Conservation (phyloP, 495 filamentous ascomycete genomes). For the Cercophora scortea region DNA sequence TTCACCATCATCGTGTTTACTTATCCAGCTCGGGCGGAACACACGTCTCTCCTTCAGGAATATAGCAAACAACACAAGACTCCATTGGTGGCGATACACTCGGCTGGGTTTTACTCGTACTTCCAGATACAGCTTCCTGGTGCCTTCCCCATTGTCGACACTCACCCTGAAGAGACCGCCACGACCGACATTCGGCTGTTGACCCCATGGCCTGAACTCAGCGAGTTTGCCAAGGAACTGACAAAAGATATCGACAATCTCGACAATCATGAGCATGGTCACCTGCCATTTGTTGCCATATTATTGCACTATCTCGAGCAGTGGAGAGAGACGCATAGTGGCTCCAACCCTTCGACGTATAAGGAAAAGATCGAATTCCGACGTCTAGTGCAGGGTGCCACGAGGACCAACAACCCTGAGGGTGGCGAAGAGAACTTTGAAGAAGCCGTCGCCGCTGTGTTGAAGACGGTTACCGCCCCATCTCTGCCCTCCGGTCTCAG, state of each 20-base stretch:
- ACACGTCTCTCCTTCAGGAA: constrained; percentile 49
- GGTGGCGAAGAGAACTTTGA: constrained; percentile 97
- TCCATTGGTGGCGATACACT: constrained; percentile 77
- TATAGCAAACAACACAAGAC: constrained; percentile 54
- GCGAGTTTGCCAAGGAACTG: constrained; percentile 51
- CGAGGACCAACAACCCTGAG: constrained; percentile 69
- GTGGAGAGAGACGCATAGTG: constrained; percentile 71
- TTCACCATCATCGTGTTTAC: constrained; percentile 73
- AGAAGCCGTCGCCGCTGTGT: constrained; percentile 77
- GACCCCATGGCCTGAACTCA: constrained; percentile 80
- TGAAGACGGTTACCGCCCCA: constrained; percentile 63
- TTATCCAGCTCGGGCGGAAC: constrained; percentile 53
- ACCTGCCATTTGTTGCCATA: constrained; percentile 82
- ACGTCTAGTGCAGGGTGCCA: constrained; percentile 53
- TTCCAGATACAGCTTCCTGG: constrained; percentile 70
- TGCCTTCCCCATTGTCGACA: constrained; percentile 90
- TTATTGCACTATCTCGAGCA: constrained; percentile 77
- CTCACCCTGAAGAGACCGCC: constrained; percentile 82
- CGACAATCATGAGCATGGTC: constrained; percentile 78
- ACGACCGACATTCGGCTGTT: constrained; percentile 81
- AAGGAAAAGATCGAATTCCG: constrained; percentile 83
- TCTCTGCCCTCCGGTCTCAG: constrained; percentile 58
- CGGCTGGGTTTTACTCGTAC: constrained; percentile 78
- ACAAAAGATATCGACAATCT: constrained; percentile 60
- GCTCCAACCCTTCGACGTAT: constrained; percentile 62